phyloP scores from a whole-genome alignment of 495 filamentous ascomycete species.

The Tuber microsphaerosporum region DNA sequence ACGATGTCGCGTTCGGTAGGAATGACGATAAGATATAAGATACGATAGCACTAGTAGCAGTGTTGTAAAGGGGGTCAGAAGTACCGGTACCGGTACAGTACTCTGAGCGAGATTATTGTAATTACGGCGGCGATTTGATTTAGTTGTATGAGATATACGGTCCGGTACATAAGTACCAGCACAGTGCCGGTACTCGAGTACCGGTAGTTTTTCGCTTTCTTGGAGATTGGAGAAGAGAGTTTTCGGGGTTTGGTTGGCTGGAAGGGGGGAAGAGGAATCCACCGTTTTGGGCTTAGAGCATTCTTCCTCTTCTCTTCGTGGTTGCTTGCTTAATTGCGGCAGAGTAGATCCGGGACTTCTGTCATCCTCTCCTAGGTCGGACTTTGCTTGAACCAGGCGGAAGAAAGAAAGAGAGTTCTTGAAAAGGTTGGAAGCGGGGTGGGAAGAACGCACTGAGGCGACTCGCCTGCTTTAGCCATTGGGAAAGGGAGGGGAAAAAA shows the following conservation, averaged over 20 bases:
- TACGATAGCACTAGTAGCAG: background rate
- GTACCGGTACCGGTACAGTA: background rate
- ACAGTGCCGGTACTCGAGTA: background rate
- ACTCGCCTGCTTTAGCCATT: background rate
- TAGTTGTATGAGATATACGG: background rate
- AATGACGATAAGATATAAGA: background rate
- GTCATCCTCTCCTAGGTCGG: background rate
- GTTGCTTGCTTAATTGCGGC: too few relatives aligned
- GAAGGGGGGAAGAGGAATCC: background rate
- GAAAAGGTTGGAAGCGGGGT: background rate
- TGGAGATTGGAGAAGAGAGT: background rate
- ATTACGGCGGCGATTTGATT: background rate
- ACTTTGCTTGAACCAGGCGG: background rate
- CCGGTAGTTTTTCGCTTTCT: background rate
- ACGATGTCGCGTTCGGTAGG: background rate
- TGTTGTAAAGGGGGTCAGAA: background rate
- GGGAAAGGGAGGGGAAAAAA: background rate
- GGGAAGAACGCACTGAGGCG: background rate
- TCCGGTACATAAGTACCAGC: background rate
- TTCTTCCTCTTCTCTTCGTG: background rate
- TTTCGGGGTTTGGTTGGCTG: background rate
- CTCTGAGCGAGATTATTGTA: background rate
- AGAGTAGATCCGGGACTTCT: background rate
- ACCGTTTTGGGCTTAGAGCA: constrained; percentile 1
- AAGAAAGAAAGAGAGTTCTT: background rate